Base-by-base conservation (phyloP, 306 rosid species). In the Medicago lupulina region DNA sequence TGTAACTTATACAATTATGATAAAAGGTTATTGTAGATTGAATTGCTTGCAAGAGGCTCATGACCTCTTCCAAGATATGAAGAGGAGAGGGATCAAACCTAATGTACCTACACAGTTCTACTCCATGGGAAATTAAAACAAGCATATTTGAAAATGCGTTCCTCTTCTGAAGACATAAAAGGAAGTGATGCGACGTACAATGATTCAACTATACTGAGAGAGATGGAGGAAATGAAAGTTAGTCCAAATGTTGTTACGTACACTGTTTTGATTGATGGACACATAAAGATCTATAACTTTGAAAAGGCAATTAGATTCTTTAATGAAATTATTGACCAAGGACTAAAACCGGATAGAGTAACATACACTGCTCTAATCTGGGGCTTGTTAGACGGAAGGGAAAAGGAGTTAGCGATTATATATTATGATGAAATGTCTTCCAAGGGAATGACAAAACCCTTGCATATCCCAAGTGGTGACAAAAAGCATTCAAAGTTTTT, bases 91-190 rank as follows among this genome's bases (percentile, higher is more conserved):
- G 78, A 85, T 90, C 73, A 76, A 85, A 78, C 97, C 96, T 25
- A 87, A 93, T 83, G 77, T 84, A 85, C 91, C 50, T 93, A 85
- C 86, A 91, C 96, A 43, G 90, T 93, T 83, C 81, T 91, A 78
- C 90, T 93, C 75, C 92, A 89, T 74, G 83, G 84, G 70, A 85
- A 47, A 74, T 71, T 72, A 6, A 88, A 90, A 83, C 53, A 66
- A 15, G 59, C 62, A 70, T 62, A 75, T 54, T 39, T 76, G 49
- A 74, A 46, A 76, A 74, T 51, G 69, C 23, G 21, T 60, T 67
- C 46, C 76, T 79, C 59, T 54, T 23, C 28, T 63, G 8, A 1
- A 12, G 47, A 9, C 68, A 54, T 36, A 51, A 68, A 58, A 78
- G 76, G 73, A 71, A 63, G 34, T 7, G 61, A 25, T 34, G 76